Percentiles rank a stretch among this genome's conserved stretches.
phyloP scores from a whole-genome alignment of 495 filamentous ascomycete species.

The Paragyromitra xinjiangensis region DNA sequence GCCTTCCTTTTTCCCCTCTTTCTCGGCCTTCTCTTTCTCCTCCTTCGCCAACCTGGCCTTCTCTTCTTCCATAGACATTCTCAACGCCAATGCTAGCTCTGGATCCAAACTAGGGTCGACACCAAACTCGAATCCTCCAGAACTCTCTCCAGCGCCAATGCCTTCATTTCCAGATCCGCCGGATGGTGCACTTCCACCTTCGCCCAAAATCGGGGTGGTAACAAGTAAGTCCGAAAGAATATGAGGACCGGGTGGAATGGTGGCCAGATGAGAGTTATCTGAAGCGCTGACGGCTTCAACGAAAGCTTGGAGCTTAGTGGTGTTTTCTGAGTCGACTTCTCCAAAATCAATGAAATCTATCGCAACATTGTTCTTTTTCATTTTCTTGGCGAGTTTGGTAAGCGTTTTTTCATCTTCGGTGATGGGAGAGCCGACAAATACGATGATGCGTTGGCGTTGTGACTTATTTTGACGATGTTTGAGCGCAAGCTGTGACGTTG shows the following conservation, averaged over 20 bases:
- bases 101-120: constrained; percentile 86
- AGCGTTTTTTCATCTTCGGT: constrained; percentile 86
- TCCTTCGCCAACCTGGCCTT: constrained; percentile 89
- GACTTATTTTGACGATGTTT: constrained; percentile 98
- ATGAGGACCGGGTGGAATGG: constrained; percentile 89
- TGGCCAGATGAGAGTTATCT: constrained; percentile 88
- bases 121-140: constrained; percentile 71
- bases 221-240: constrained; percentile 92
- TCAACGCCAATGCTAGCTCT: constrained; percentile 90
- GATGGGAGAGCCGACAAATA: constrained; percentile 92
- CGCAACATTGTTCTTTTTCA: constrained; percentile 94
- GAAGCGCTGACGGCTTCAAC: constrained; percentile 88
- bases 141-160: constrained; percentile 68
- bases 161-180: constrained; percentile 64
- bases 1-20: constrained; percentile 69
- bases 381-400: constrained; percentile 90
- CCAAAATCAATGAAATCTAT: constrained; percentile 96
- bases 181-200: constrained; percentile 61
- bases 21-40: constrained; percentile 76
- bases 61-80: constrained; percentile 98
- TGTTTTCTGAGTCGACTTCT: constrained; percentile 87
- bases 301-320: constrained; percentile 90
- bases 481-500: constrained; percentile 76
- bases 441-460: constrained; percentile 92
- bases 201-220: constrained; percentile 83